These are phyloP conservation scores for Sugiyamaella floridensis DNA, from an alignment of 805 yeast species.

Conservation along the genomic window DNA sequence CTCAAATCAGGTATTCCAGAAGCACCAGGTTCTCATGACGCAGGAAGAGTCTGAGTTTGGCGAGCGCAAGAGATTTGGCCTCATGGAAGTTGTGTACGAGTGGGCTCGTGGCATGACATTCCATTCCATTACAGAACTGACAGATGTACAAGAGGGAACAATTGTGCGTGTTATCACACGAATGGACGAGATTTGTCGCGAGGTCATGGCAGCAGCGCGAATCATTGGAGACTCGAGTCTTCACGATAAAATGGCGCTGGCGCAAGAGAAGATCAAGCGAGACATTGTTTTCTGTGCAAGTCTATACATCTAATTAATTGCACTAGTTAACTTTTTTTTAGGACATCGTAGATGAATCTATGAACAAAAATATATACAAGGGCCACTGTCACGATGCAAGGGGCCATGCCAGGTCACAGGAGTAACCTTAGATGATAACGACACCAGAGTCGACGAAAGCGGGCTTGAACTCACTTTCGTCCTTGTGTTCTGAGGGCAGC, in stretches of 20 bases:
- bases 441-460: conserved; percentile 28
- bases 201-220: conserved; percentile 87
- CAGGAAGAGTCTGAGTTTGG: conserved; percentile 80
- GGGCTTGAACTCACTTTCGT: conserved; percentile 16
- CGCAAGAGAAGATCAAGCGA: conserved; percentile 91
- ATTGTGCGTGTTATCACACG: conserved; percentile 93
- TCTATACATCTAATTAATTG: conserved; percentile 56
- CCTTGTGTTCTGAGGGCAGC: conserved; percentile 51
- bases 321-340: not conserved
- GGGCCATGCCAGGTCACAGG: not conserved
- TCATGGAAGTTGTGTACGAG: conserved; percentile 91
- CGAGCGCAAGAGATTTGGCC: conserved; percentile 78
- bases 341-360: not conserved
- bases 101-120: conserved; percentile 96
- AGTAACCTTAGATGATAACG: conserved; percentile 24
- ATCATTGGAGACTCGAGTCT: conserved; percentile 91
- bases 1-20: conserved; percentile 53
- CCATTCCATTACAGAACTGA: conserved; percentile 81
- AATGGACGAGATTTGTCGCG: conserved; percentile 89
- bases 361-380: conserved; percentile 1
- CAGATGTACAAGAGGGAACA: conserved; percentile 91
- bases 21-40: conserved; percentile 67
- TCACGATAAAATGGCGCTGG: conserved; percentile 81
- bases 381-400: not conserved
- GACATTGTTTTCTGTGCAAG: conserved; percentile 98